Evolutionary conservation across 2,329 filamentous ascomycete genomes (phyloP).

Genomic region (Penicillium rolfsii): DNA sequence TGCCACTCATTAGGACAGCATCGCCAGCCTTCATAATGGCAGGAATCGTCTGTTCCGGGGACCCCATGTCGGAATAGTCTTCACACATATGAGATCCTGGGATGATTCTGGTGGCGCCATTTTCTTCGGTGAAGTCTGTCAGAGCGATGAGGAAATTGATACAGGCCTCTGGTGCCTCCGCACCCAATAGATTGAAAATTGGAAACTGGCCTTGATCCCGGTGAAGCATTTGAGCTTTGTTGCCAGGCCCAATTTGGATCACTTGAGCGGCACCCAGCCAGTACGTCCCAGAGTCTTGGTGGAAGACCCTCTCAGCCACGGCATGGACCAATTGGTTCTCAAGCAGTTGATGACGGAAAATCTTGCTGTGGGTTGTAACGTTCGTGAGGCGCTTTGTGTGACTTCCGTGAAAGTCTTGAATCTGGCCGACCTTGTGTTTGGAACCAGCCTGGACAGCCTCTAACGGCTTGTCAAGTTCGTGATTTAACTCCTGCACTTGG

Average conservation of each 20-base stretch:
- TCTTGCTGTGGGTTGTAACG: conserved; percentile 2
- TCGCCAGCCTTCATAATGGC: conserved; percentile 26
- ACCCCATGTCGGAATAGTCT: not conserved
- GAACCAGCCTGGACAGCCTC: not conserved
- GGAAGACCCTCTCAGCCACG: conserved; percentile 10
- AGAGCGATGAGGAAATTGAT: not conserved
- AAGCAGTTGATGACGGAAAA: conserved; percentile 15
- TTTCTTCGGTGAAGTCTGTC: not conserved
- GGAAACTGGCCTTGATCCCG: conserved; percentile 20
- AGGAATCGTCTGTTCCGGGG: conserved; percentile 4
- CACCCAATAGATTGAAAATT: conserved; percentile 14
- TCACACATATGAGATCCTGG: not conserved
- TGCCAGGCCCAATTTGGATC: conserved; percentile 19
- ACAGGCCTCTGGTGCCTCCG: not conserved
- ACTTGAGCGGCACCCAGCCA: conserved; percentile 20
- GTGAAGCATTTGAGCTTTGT: conserved; percentile 16
- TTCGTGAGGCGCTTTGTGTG: conserved; percentile 12
- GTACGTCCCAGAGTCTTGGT: conserved; percentile 13
- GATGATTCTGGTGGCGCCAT: not conserved
- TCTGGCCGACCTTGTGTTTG: conserved; percentile 1
- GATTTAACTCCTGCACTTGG: not conserved
- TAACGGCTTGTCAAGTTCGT: not conserved
- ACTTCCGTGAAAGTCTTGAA: not conserved
- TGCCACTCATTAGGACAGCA: conserved; percentile 18
- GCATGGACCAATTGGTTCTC: conserved; percentile 12